Base-by-base conservation (phyloP, 768 basidiomycete species). In the Cyclocybe cylindracea region DNA sequence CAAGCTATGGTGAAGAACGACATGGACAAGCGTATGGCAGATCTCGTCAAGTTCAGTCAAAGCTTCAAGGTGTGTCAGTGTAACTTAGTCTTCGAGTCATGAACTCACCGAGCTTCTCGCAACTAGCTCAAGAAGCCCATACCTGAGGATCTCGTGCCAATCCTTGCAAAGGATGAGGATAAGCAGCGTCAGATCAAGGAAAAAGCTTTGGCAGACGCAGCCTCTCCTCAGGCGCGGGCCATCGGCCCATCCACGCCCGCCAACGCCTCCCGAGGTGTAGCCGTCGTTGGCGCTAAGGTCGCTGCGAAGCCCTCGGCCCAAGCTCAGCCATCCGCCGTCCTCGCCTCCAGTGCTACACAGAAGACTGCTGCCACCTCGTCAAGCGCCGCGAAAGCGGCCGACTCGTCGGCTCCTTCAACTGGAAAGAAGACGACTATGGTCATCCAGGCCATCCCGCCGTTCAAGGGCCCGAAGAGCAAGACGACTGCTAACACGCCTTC, bases 11-110 rank as follows among this genome's bases (percentile, higher is more conserved):
- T 86, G 45, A 95, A 94, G 79, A 89, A 80, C 62, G 95, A 98
- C 67, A 91, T 95, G 85, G 94, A 98, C 69, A 91, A 91, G 65
- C 86, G 91, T 55, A 84, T 97, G 76, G 89, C 93, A 8, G 96
- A 98, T 39, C 76, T 98, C 35, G 81, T 94, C 66, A 91, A 90
- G 70, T 99, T 98, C 71, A 93, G 92, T 57, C 81, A 91, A 69
- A 87, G 72, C 59, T 99, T 99, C 86, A 96, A 97, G 84, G 95
- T 94, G 41, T 41, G 78, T 60, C n/a, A 10, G 44, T 56, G 39
- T 16, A 38, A 18, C 16, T 39, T 44, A 10, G 13, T 48, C 10
- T 13, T 45, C 34, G 11, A 14, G 29, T 44, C 39, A 49, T 37
- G 32, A n/a, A 34, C 36, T 48, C 10, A 46, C 43, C 36, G 39